phyloP scores from a whole-genome alignment of 2,329 filamentous ascomycete species.

The Ascochyta pisi region DNA sequence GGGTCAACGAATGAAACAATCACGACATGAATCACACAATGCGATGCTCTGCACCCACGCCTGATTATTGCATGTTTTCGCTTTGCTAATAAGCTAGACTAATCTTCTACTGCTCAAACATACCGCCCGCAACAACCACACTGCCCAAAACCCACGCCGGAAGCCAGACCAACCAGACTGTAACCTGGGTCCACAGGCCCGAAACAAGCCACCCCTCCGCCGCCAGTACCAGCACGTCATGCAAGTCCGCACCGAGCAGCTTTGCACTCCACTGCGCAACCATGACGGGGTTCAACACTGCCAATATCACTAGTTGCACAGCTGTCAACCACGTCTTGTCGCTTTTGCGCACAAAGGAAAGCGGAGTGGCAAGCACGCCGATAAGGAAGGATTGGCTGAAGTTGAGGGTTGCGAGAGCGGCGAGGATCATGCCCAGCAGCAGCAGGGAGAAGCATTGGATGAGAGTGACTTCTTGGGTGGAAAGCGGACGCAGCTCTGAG shows the following conservation, averaged over 20 bases:
- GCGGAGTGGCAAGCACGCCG: conserved; percentile 77
- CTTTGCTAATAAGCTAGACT: neutral
- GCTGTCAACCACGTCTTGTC: conserved; percentile 17
- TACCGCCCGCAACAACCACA: conserved; percentile 39
- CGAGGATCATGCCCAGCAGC: conserved; percentile 87
- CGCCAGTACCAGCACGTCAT: conserved; percentile 70
- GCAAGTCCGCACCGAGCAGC: conserved; percentile 48
- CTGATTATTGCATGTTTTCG: neutral
- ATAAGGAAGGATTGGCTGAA: conserved; percentile 89
- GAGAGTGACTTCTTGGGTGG: conserved; percentile 74
- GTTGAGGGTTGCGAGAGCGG: conserved; percentile 91
- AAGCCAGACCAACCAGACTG: conserved; percentile 97
- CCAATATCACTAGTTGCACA: conserved; percentile 30
- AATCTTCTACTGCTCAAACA: conserved; percentile 14
- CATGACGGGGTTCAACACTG: conserved; percentile 42
- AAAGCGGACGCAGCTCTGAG: conserved; percentile 57
- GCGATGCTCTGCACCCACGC: neutral
- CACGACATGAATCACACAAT: neutral
- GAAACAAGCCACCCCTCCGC: conserved; percentile 89
- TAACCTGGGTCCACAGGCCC: conserved; percentile 86
- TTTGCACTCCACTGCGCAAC: conserved; percentile 38
- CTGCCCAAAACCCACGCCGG: conserved; percentile 79
- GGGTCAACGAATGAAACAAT: conserved; percentile 24
- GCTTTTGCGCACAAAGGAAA: conserved; percentile 71
- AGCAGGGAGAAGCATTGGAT: conserved; percentile 93